Evolutionary conservation across 75 land plant species (phyloP), one percentile per base, ranked within the genome.

Genomic region (Sequoia sempervirens): DNA sequence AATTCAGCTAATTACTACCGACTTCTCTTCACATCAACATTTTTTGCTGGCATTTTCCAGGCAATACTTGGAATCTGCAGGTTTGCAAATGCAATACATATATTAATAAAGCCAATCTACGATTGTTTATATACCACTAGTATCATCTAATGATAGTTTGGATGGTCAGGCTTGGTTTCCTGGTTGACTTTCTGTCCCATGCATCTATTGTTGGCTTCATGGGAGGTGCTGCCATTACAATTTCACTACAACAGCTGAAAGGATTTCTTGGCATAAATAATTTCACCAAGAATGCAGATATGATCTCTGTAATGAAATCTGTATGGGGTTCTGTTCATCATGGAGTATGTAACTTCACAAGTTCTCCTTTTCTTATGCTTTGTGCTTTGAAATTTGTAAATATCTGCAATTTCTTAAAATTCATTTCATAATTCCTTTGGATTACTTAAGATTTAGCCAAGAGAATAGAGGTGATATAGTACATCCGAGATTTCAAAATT

Each of bases 11-110:
- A 83, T 40, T 93, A 94, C 83, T 82, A 80, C n/a, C 84, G 82
- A 58, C 84, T 91, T 32, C 86, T 91, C n/a, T 70, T 93, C 73
- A 93, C 97, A 4, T 91, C 93, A 46, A 95, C 97, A 3, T 95
- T 95, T 83, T 95, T 95, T 74, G 90, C 94, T 75, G 97, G 92
- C 11, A 53, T 95, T 58, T 90, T 93, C 28, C 95, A 95, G 86
- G 93, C 90, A 28, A 54, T 88, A 50, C 90, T 90, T 76, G 97
- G 97, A 81, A 54, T 95, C 23, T 89, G 90, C 83, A 95, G 96
- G 96, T 94, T 15, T 14, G 80, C 38, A 53, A 13, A 72, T 18
- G 41, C 52, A 90, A 90, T 85, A 5, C 17, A 85, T 68, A 75
- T 75, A 75, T 40, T 18, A 38, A 2, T 75, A 75, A 18, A 18